A percentile compares a stretch with the other conserved stretches of the same genome.
Evolutionary conservation across 148 eudicot species (phyloP).

Genomic region (Silene latifolia): DNA sequence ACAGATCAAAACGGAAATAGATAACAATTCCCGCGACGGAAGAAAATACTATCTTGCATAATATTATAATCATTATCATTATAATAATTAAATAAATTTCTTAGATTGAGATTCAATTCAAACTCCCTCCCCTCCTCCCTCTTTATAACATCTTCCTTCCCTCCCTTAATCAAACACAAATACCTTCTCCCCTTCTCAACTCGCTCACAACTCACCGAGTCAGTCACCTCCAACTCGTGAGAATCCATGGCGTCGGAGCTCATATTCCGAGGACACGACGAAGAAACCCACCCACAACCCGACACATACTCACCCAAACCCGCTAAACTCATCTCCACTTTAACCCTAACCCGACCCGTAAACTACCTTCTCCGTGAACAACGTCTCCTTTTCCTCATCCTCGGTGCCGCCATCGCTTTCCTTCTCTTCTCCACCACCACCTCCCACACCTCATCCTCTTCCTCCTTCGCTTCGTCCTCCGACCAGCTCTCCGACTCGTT

Average conservation of each 20-base stretch:
- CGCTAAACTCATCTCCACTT: slow-evolving; percentile 44
- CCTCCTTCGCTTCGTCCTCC: slow-evolving; percentile 14
- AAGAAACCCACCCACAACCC: slow-evolving; percentile 25
- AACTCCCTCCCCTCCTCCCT: background rate
- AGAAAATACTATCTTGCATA: no score
- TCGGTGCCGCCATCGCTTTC: slow-evolving; percentile 29
- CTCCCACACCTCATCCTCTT: slow-evolving; percentile 49
- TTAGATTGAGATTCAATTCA: background rate
- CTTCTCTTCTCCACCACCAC: slow-evolving; percentile 29
- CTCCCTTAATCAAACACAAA: background rate
- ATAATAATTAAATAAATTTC: no score
- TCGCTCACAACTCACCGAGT: slow-evolving; percentile 1
- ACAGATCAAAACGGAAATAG: no score
- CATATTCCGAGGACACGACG: slow-evolving; percentile 57
- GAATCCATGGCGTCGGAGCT: slow-evolving; percentile 53
- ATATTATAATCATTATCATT: no score
- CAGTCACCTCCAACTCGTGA: background rate
- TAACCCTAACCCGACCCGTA: slow-evolving; percentile 47
- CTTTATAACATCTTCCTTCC: background rate
- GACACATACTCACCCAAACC: slow-evolving; percentile 69
- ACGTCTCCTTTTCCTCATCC: slow-evolving; percentile 63
- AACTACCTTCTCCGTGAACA: slow-evolving; percentile 80
- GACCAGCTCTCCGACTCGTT: slow-evolving; percentile 10
- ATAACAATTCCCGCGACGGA: no score
- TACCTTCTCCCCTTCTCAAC: background rate